Conservation (phyloP, 805 yeast species). For the Schwanniomyces sp. region DNA sequence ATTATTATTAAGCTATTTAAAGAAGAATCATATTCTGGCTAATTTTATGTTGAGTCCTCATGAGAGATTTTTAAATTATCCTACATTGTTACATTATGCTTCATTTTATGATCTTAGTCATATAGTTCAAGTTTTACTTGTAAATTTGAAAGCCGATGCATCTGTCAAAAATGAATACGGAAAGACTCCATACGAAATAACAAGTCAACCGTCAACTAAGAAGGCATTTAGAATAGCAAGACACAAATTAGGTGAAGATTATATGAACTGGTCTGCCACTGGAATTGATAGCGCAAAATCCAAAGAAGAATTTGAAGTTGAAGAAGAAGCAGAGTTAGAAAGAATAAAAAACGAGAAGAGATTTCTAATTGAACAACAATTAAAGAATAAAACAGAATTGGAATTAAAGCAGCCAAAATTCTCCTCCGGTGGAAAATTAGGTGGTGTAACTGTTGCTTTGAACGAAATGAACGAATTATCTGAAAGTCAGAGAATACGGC, state of each 20-base stretch:
- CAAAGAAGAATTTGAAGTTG: constrained; percentile 54
- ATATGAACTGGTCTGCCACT: constrained; percentile 68
- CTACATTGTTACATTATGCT: constrained; percentile 80
- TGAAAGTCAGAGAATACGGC: constrained; percentile 69
- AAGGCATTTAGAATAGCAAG: constrained; percentile 71
- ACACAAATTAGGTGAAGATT: constrained; percentile 62
- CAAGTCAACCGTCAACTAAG: constrained; percentile 45
- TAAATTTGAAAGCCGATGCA: constrained; percentile 72
- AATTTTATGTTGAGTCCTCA: constrained; percentile 59
- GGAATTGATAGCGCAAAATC: constrained; percentile 62
- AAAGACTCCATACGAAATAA: constrained; percentile 68
- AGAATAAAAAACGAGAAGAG: constrained; percentile 40
- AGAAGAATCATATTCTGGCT: constrained; percentile 53
- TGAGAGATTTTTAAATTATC: constrained; percentile 50
- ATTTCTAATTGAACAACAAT: constrained; percentile 41
- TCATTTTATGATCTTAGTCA: constrained; percentile 64
- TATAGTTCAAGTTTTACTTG: constrained; percentile 63
- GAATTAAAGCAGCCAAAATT: constrained; percentile 34
- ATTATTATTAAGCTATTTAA: constrained; percentile 60
- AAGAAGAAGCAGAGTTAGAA: constrained; percentile 31
- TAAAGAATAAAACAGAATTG: constrained; percentile 42
- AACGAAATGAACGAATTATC: constrained; percentile 59
- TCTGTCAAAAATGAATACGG: constrained; percentile 50
- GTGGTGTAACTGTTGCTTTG: constrained; percentile 17
- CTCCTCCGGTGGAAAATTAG: constrained; percentile 33